These are phyloP conservation scores for Marasmius tenuissimus DNA, from an alignment of 1,284 basidiomycete genomes.

Conservation along the genomic window DNA sequence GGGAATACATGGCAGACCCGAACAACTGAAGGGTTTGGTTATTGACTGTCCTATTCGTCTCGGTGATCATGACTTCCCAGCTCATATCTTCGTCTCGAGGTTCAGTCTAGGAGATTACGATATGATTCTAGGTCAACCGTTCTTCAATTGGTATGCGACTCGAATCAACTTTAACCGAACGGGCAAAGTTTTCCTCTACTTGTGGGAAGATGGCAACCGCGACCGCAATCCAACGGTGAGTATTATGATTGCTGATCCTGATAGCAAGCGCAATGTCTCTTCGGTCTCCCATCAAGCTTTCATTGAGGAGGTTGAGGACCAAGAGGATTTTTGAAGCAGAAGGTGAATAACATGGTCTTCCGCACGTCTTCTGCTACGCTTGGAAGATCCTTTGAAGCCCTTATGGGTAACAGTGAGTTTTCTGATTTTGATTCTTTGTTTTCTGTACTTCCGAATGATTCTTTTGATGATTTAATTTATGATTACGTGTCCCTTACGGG, in stretches of 20 bases:
- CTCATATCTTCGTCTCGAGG: neutral
- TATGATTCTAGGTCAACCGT: constrained; percentile 28
- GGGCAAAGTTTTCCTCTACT: constrained; percentile 9
- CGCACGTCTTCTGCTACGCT: constrained; percentile 12
- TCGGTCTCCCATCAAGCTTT: neutral
- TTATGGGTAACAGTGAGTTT: constrained; percentile 15
- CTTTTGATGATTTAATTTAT: constrained; percentile 15
- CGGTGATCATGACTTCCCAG: neutral
- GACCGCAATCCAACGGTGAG: neutral
- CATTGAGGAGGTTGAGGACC: constrained; percentile 8
- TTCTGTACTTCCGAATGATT: constrained; percentile 11
- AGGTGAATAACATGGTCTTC: constrained; percentile 9
- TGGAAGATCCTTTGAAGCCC: constrained; percentile 16
- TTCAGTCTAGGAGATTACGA: constrained; percentile 2
- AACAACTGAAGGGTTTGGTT: constrained; percentile 20
- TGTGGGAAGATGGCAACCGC: constrained; percentile 19
- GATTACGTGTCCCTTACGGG: neutral
- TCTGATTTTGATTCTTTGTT: constrained; percentile 14
- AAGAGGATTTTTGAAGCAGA: constrained; percentile 15
- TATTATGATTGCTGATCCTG: constrained; percentile 11
- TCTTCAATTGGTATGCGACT: constrained; percentile 24
- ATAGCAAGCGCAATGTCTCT: constrained; percentile 1
- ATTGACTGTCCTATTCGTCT: constrained; percentile 11
- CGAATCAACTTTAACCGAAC: constrained; percentile 17
- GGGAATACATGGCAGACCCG: constrained; percentile 24